A percentile compares a stretch with the other conserved stretches of the same genome.
Evolutionary conservation across 164 flowering plant species (phyloP).

Genomic region (Liquidambar formosana): DNA sequence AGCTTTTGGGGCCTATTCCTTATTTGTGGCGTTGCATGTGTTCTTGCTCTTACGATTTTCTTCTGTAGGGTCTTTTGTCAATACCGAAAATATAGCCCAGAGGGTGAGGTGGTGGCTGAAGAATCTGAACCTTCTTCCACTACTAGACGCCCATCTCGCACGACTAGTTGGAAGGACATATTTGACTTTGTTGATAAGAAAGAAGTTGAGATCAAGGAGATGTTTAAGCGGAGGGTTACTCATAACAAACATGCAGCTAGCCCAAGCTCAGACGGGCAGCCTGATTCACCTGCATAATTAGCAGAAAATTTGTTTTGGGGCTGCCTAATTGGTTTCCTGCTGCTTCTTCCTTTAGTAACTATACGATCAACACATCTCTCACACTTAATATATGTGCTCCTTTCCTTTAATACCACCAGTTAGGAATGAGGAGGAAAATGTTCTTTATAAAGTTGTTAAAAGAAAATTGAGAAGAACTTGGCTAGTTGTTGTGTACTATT

Average conservation of each 20-base stretch:
- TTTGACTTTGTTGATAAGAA: constrained; percentile 66
- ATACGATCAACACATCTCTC: background rate
- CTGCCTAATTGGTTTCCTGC: too few species aligned
- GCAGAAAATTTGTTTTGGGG: background rate
- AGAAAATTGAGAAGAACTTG: background rate
- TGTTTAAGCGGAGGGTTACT: constrained; percentile 35
- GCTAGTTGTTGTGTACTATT: background rate
- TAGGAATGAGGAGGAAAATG: background rate
- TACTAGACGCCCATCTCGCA: constrained; percentile 19
- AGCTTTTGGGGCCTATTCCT: constrained; percentile 98
- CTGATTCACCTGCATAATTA: constrained; percentile 33
- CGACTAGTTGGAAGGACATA: constrained; percentile 49
- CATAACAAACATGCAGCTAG: constrained; percentile 27
- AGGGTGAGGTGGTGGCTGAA: constrained; percentile 25
- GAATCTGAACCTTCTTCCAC: constrained; percentile 23
- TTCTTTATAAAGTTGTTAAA: background rate
- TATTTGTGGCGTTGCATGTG: constrained; percentile 70
- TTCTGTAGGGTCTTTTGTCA: constrained; percentile 50
- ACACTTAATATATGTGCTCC: constrained; percentile 1
- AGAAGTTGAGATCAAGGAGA: constrained; percentile 56
- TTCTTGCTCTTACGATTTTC: constrained; percentile 60
- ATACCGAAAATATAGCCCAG: constrained; percentile 50
- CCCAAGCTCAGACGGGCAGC: constrained; percentile 40
- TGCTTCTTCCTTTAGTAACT: background rate
- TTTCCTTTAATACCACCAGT: background rate